Percentiles rank a stretch among this genome's conserved stretches.
Evolutionary conservation across 139 green algal genomes (phyloP).

Genomic region (Dunaliella sp.): DNA sequence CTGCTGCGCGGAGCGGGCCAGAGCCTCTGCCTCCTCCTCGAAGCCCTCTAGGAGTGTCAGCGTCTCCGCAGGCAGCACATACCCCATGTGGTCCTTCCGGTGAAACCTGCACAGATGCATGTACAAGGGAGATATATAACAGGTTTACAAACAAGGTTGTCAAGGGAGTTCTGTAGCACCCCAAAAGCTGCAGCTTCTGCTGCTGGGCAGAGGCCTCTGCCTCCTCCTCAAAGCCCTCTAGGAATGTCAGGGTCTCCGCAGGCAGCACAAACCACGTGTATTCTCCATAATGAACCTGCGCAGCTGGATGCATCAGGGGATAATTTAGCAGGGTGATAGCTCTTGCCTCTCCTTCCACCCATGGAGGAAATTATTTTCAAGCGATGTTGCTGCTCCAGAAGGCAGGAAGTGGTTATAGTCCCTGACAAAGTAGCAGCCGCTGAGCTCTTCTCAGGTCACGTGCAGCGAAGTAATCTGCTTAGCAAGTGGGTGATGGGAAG

Average conservation of each 20-base stretch:
- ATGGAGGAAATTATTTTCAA: no score
- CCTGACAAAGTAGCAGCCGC: no score
- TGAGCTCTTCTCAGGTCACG: no score
- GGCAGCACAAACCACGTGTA: slow-evolving; percentile 51
- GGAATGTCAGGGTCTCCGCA: slow-evolving; percentile 47
- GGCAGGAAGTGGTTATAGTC: no score
- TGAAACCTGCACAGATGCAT: slow-evolving; percentile 50
- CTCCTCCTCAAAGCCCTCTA: slow-evolving; percentile 50
- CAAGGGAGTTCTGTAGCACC: background rate
- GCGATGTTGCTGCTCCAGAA: no score
- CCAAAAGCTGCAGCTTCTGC: background rate
- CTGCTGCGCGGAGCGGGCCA: background rate
- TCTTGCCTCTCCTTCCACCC: no score
- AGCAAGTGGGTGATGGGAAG: no score
- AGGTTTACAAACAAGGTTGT: background rate
- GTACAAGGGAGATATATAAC: no score
- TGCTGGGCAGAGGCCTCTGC: background rate
- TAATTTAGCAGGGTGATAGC: background rate
- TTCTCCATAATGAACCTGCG: slow-evolving; percentile 50
- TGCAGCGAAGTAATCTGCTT: no score
- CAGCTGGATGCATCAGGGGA: no score
- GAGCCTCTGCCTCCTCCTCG: slow-evolving; percentile 40
- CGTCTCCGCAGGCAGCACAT: slow-evolving; percentile 43
- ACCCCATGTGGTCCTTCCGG: slow-evolving; percentile 55
- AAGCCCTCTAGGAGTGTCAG: slow-evolving; percentile 57